Base-by-base conservation (phyloP, 2,329 filamentous ascomycete genomes). In the Aspergillus brunneoviolaceus region DNA sequence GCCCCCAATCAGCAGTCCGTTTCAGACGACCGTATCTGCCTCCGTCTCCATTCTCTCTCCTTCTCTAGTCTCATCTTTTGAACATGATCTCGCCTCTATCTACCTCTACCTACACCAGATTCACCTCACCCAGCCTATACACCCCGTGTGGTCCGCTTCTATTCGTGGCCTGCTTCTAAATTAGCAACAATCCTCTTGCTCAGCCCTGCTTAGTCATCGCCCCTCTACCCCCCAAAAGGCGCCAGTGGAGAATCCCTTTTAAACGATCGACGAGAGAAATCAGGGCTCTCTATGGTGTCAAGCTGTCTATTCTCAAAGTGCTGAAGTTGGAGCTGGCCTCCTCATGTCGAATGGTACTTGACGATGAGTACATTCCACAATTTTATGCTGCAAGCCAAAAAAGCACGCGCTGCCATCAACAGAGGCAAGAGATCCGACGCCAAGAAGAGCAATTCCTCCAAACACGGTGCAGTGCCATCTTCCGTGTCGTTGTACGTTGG, bases 321-420 rank as follows among this genome's bases (percentile, higher is more conserved):
- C 54, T 60, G 47, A 62, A 59, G 58, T 56, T 61, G 67, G 65
- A 69, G 70, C 69, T 69, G 65, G 65, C 56, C 64, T 67, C 66
- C 67, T 58, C 57, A 68, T 72, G 67, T 63, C 59, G 67, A 63
- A 55, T 25, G 60, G 50, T 64, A 61, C 60, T 62, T 58, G 67
- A 74, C 63, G 52, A 77, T 76, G 74, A 74, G 64, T 67, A 68
- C 73, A 56, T 65, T 76, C 57, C 65, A 69, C 51, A 72, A 76
- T 60, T 61, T 72, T 53, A 61, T 70, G 49, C 65, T 67, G 50
- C 65, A 72, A 50, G 70, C 70, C 62, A 72, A 73, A 63, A 72
- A 68, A 63, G 65, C 72, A 58, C 71, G 73, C 64, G 67, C 69
- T 62, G 67, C 70, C 49, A 68, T 74, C 58, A 66, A 65, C 58